Conservation (phyloP, 768 basidiomycete species). For the Tricholoma matsutake region DNA sequence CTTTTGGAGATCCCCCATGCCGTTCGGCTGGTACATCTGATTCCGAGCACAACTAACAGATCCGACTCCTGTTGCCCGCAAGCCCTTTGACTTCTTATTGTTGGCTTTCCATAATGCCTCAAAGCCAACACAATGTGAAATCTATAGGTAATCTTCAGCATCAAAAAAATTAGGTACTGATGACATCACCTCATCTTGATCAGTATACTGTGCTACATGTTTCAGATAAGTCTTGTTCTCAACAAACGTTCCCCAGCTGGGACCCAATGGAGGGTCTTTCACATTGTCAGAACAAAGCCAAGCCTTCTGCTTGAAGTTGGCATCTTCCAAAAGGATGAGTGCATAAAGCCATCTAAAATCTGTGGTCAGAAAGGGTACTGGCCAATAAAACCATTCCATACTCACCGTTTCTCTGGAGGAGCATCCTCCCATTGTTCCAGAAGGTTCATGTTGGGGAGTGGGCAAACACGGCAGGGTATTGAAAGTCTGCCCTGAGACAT, state of each 20-base stretch:
- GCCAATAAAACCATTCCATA: too few species aligned
- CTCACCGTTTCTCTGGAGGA: slow-evolving; percentile 5
- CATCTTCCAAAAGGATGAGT: slow-evolving; percentile 16
- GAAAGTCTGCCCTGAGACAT: slow-evolving; percentile 7
- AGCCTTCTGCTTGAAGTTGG: slow-evolving; percentile 16
- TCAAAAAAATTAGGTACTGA: background rate
- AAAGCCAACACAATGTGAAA: slow-evolving; percentile 10
- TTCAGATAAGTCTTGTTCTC: slow-evolving; percentile 1
- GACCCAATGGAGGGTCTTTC: slow-evolving; percentile 13
- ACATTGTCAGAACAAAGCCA: slow-evolving; percentile 7
- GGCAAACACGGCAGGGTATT: slow-evolving; percentile 12
- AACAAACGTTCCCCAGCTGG: slow-evolving; percentile 13
- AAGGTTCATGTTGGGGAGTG: slow-evolving; percentile 9
- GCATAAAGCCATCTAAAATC: slow-evolving; percentile 9
- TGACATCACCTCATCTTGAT: slow-evolving; percentile 6
- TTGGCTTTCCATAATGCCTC: slow-evolving; percentile 4
- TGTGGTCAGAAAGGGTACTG: too few species aligned
- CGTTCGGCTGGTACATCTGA: slow-evolving; percentile 12
- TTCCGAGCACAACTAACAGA: slow-evolving; percentile 16
- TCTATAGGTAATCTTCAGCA: slow-evolving; percentile 3
- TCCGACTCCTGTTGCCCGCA: slow-evolving; percentile 19
- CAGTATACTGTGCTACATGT: slow-evolving; percentile 10
- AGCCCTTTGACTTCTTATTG: slow-evolving; percentile 8
- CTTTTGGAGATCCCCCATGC: background rate
- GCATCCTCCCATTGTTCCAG: slow-evolving; percentile 10